A percentile compares a stretch with the other conserved stretches of the same genome.
Conservation (phyloP, 164 flowering plant genomes). For the Sextonia rubra region DNA sequence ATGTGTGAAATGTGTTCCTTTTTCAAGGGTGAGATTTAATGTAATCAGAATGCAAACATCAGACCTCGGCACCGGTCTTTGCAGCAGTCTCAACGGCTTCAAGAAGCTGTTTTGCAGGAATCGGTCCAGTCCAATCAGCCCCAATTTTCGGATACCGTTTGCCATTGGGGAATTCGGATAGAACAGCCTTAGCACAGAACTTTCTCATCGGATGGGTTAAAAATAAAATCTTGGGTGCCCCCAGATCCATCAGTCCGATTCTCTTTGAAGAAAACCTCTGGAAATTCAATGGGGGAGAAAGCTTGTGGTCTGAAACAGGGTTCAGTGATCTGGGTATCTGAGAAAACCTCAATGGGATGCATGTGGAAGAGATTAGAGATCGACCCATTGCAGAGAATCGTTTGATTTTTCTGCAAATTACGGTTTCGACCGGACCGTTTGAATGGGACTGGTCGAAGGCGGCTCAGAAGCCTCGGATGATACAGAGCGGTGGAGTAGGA, state of each 20-base stretch:
- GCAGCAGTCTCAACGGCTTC: constrained; percentile 73
- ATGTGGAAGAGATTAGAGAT: constrained; percentile 15
- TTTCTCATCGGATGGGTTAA: neutral
- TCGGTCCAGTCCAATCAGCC: constrained; percentile 67
- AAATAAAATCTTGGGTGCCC: constrained; percentile 2
- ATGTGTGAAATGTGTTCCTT: too few species aligned
- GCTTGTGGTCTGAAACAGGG: constrained; percentile 6
- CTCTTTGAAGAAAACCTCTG: neutral
- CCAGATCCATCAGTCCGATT: neutral
- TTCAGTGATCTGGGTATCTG: constrained; percentile 9
- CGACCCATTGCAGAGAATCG: constrained; percentile 17
- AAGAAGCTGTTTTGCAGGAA: constrained; percentile 58
- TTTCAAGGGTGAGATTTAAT: neutral
- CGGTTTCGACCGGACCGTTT: too few species aligned
- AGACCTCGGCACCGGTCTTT: constrained; percentile 79
- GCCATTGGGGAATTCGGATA: constrained; percentile 39
- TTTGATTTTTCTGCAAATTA: too few species aligned
- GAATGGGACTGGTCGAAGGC: too few species aligned
- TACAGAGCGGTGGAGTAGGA: too few species aligned
- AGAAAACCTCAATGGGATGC: constrained; percentile 9
- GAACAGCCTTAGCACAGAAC: constrained; percentile 34
- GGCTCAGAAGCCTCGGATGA: too few species aligned
- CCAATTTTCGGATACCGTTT: constrained; percentile 48
- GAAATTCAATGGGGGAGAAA: constrained; percentile 3
- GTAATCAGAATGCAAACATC: neutral